Conservation (phyloP, 2,329 filamentous ascomycete species). For the Leptographium wingfieldii region DNA sequence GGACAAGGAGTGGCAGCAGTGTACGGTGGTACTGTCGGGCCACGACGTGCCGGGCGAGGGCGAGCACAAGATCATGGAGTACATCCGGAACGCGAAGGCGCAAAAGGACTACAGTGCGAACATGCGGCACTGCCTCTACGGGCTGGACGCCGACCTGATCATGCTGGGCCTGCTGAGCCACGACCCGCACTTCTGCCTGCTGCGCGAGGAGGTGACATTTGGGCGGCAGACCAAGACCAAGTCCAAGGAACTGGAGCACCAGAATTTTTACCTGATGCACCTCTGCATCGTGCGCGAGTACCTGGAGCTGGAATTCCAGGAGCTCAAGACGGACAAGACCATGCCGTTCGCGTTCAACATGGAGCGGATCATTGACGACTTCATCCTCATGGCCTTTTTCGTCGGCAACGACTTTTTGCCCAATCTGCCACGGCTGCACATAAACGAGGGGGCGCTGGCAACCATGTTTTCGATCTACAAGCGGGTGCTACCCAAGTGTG, state of each 20-base stretch:
- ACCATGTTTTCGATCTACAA: conserved; percentile 99
- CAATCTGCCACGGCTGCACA: conserved; percentile 89
- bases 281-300: conserved; percentile 97
- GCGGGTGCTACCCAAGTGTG: conserved; percentile 69
- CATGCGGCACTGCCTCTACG: conserved; percentile 91
- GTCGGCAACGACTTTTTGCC: conserved; percentile 98
- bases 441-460: conserved; percentile 92
- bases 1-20: conserved; percentile 93
- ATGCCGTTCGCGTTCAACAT: conserved; percentile 77
- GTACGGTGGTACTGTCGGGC: conserved; percentile 89
- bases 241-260: conserved; percentile 92
- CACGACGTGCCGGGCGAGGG: conserved; percentile 97
- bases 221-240: conserved; percentile 77
- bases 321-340: conserved; percentile 61
- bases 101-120: conserved; percentile 89
- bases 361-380: conserved; percentile 95
- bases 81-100: conserved; percentile 93
- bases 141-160: conserved; percentile 92
- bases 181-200: conserved; percentile 93
- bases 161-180: conserved; percentile 96
- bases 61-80: conserved; percentile 99
- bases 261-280: conserved; percentile 97
- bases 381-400: conserved; percentile 99
- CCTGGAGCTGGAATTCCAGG: conserved; percentile 91
- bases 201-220: conserved; percentile 96